Evolutionary conservation across 805 yeast genomes (phyloP), one percentile per base, ranked within the genome.

Genomic region (Metschnikowia shivogae): DNA sequence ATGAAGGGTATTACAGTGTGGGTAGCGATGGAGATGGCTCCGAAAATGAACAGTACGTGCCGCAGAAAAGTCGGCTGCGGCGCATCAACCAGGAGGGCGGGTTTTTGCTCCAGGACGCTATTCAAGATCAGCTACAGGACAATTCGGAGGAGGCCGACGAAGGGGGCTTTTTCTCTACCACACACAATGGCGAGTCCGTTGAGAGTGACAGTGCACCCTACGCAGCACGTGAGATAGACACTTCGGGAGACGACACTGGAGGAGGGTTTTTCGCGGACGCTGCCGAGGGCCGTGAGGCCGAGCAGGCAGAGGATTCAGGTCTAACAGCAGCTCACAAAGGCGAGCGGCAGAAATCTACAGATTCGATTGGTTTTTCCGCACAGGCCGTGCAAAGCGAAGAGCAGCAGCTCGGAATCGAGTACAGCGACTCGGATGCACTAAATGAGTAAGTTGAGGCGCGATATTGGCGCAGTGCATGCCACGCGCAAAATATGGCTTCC

Each of bases 191-290:
- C 26, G 38, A 14, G 6, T 28, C 3, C 4, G 30, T 10, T 8
- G 31, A 26, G 10, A 5, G 22, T 8, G 31, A 9, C 31, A 26
- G 10, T n/a, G 31, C 26, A 13, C 35, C 17, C n/a, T 30, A 36
- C 9, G 28, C 29, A 20, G 44, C 9, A 3, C 28, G 40, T 17
- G 42, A 39, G 5, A 28, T 12, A 1, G 32, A 30, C 10, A 12
- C n/a, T 5, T 32, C 28, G 6, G 44, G 34, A 8, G 19, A 44
- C 10, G 46, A 45, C 6, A 36, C 46, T 12, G 64, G 53, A 7
- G 68, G 64, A 13, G 66, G 65, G 11, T 62, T 61, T 41, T n/a
- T 58, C 3, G 27, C 40, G 9, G 61, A 55, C 3, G 40, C 33
- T 8, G 36, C 47, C 17, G 36, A n/a, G 12, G 36, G 11, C 14